These are phyloP conservation scores for Leavenworthia alabamica DNA, from an alignment of 345 rosid genomes.

Conservation along the genomic window DNA sequence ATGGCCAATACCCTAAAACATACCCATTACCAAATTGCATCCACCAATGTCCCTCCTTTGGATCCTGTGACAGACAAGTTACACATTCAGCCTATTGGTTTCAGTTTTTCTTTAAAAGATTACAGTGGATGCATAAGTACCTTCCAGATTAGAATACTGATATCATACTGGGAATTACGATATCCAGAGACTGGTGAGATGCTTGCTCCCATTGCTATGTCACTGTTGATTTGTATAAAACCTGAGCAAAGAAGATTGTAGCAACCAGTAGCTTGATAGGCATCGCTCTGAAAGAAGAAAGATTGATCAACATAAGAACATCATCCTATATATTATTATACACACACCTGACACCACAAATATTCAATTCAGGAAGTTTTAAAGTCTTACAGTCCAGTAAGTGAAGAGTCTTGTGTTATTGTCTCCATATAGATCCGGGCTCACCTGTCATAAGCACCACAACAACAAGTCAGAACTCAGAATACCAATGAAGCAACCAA, in stretches of 20 bases:
- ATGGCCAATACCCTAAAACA: conserved; percentile 93
- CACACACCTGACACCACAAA: not conserved
- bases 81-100: not conserved
- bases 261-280: conserved; percentile 98
- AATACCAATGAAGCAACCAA: not conserved
- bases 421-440: conserved; percentile 98
- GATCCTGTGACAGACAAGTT: conserved; percentile 52
- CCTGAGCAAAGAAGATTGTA: conserved; percentile 98
- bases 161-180: conserved; percentile 83
- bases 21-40: conserved; percentile 88
- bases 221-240: conserved; percentile 84
- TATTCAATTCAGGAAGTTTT: not conserved
- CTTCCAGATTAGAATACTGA: conserved; percentile 97
- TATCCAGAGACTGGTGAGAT: conserved; percentile 86
- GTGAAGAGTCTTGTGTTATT: conserved; percentile 98
- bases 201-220: conserved; percentile 98
- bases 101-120: not conserved
- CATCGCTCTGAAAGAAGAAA: conserved; percentile 66
- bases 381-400: conserved; percentile 89
- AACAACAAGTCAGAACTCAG: not conserved
- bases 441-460: conserved; percentile 50
- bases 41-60: conserved; percentile 99
- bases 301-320: not conserved
- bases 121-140: conserved; percentile 28
- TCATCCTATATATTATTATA: not conserved